phyloP scores from a whole-genome alignment of 2,329 filamentous ascomycete genomes.

The Trichoderma atrobrunneum region DNA sequence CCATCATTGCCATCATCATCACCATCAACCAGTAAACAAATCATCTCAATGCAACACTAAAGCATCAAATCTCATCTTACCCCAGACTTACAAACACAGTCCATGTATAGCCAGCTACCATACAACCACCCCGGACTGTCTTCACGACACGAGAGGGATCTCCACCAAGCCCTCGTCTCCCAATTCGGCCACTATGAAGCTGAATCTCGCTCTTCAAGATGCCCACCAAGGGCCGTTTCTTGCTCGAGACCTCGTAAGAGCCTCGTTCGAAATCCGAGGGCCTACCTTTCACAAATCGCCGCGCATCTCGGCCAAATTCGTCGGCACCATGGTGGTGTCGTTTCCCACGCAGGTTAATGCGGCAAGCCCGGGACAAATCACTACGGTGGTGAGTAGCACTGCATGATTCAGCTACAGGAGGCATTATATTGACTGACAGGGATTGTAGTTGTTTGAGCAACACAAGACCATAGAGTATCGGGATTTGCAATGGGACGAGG shows the following conservation, averaged over 20 bases:
- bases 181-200: constrained; percentile 10
- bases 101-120: neutral
- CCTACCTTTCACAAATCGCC: constrained; percentile 13
- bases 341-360: constrained; percentile 9
- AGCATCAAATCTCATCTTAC: neutral
- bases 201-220: constrained; percentile 8
- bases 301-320: constrained; percentile 9
- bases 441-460: neutral
- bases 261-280: constrained; percentile 4
- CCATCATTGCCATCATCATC: neutral
- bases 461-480: constrained; percentile 1
- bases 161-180: neutral
- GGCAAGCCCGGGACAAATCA: neutral
- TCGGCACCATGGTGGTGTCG: constrained; percentile 1
- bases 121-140: neutral
- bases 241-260: neutral
- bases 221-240: constrained; percentile 4
- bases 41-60: neutral
- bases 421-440: neutral
- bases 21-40: neutral
- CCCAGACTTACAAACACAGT: neutral
- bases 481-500: neutral
- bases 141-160: neutral
- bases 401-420: neutral
- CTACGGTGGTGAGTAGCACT: neutral